Evolutionary conservation across 1,139 yeast genomes (phyloP).

Genomic region (Lodderomyces margitis): DNA sequence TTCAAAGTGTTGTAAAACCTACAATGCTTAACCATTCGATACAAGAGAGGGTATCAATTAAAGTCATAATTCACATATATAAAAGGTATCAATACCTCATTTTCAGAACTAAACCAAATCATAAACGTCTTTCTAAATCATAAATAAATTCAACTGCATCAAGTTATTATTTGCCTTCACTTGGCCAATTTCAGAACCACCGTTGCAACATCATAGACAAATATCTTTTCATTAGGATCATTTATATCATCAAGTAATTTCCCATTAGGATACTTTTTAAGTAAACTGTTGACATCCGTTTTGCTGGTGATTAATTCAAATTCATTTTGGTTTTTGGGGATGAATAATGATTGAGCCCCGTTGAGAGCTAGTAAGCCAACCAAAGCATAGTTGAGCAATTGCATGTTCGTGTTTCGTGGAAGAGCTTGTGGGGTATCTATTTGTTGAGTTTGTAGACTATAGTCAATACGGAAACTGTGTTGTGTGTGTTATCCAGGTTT

Average conservation of each 20-base stretch:
- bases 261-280: conserved; percentile 9
- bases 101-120: not conserved
- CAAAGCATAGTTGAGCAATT: not conserved
- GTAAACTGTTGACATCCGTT: conserved; percentile 4
- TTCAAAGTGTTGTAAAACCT: no score
- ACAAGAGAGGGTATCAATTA: no score
- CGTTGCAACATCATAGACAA: conserved; percentile 9
- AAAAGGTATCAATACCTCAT: no score
- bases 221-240: conserved; percentile 6
- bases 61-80: no score
- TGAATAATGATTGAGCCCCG: conserved; percentile 1
- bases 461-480: no score
- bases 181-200: conserved; percentile 3
- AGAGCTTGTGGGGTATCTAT: not conserved
- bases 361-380: not conserved
- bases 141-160: not conserved
- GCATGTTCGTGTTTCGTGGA: not conserved
- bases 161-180: not conserved
- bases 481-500: no score
- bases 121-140: not conserved
- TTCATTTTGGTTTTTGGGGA: conserved; percentile 4
- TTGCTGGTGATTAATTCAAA: conserved; percentile 1
- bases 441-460: no score
- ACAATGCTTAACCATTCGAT: no score
- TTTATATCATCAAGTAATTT: conserved; percentile 10